Conservation (phyloP, 2,329 filamentous ascomycete species). For the Teratosphaeria nubilosa region DNA sequence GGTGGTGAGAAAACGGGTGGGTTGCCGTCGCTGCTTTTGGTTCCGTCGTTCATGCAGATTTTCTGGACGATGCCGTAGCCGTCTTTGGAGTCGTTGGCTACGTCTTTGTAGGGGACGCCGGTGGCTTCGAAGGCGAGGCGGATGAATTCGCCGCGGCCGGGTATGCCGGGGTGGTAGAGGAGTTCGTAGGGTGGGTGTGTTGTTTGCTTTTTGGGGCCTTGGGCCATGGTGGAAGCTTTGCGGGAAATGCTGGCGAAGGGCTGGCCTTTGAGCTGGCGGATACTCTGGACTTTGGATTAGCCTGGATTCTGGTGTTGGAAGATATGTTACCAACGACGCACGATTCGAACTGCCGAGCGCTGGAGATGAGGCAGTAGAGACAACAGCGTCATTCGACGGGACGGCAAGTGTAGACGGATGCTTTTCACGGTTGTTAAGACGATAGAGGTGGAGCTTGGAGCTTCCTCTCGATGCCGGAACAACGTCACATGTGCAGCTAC, state of each 20-base stretch:
- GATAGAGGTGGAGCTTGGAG: background rate
- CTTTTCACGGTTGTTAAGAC: background rate
- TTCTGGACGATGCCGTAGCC: constrained; percentile 43
- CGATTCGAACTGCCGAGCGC: background rate
- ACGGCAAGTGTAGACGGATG: background rate
- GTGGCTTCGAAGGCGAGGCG: constrained; percentile 64
- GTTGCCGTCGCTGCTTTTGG: constrained; percentile 41
- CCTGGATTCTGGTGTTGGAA: background rate
- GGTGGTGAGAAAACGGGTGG: constrained; percentile 59
- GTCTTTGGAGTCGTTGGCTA: constrained; percentile 38
- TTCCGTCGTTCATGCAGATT: constrained; percentile 28
- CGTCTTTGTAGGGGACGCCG: constrained; percentile 54
- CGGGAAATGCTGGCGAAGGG: background rate
- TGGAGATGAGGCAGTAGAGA: background rate
- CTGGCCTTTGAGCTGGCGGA: background rate
- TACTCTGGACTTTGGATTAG: background rate
- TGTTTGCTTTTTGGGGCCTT: constrained; percentile 10
- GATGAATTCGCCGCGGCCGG: constrained; percentile 65
- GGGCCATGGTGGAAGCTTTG: constrained; percentile 5
- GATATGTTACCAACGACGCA: background rate
- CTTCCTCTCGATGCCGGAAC: background rate
- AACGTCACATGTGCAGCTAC: background rate
- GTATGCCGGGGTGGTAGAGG: constrained; percentile 61
- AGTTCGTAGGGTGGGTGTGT: constrained; percentile 24
- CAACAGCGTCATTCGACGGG: background rate